These are phyloP conservation scores for Podosphaera xanthii DNA, from an alignment of 2,329 filamentous ascomycete genomes.

Conservation along the genomic window DNA sequence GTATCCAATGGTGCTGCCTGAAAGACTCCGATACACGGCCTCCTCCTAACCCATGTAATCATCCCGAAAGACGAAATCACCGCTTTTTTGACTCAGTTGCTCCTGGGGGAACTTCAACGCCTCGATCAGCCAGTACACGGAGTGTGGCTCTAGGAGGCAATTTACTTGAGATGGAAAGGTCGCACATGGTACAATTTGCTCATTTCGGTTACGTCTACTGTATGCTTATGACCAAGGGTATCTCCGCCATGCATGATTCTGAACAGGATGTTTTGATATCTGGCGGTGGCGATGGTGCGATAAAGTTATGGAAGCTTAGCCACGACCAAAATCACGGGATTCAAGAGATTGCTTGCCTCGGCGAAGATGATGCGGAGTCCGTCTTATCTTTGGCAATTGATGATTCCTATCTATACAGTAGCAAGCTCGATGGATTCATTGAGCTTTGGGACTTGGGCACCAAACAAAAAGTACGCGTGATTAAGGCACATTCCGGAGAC, in stretches of 20 bases:
- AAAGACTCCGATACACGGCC: constrained; percentile 37
- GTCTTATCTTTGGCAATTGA: constrained; percentile 66
- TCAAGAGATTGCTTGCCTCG: constrained; percentile 42
- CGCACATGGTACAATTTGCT: constrained; percentile 68
- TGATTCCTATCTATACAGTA: constrained; percentile 79
- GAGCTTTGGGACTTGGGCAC: constrained; percentile 97
- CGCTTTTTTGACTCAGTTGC: constrained; percentile 89
- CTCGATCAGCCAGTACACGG: constrained; percentile 30
- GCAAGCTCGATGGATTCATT: constrained; percentile 66
- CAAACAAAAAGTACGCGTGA: constrained; percentile 65
- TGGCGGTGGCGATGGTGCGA: constrained; percentile 77
- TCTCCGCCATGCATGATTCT: constrained; percentile 39
- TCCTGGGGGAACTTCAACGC: constrained; percentile 56
- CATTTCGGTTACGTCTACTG: constrained; percentile 93
- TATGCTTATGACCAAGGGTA: constrained; percentile 65
- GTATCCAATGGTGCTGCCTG: constrained; percentile 77
- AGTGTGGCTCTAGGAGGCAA: constrained; percentile 30
- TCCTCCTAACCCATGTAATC: constrained; percentile 38
- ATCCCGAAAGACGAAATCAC: constrained; percentile 57
- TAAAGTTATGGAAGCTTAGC: constrained; percentile 71
- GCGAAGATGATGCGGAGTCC: constrained; percentile 36
- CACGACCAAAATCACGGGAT: constrained; percentile 35
- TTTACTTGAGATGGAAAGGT: constrained; percentile 57
- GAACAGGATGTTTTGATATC: constrained; percentile 71
- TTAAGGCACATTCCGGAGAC: constrained; percentile 61